Percentiles rank a stretch among this genome's conserved stretches.
These are phyloP conservation scores for Leishmania guyanensis DNA, from an alignment of 208 protist species.

Conservation along the genomic window DNA sequence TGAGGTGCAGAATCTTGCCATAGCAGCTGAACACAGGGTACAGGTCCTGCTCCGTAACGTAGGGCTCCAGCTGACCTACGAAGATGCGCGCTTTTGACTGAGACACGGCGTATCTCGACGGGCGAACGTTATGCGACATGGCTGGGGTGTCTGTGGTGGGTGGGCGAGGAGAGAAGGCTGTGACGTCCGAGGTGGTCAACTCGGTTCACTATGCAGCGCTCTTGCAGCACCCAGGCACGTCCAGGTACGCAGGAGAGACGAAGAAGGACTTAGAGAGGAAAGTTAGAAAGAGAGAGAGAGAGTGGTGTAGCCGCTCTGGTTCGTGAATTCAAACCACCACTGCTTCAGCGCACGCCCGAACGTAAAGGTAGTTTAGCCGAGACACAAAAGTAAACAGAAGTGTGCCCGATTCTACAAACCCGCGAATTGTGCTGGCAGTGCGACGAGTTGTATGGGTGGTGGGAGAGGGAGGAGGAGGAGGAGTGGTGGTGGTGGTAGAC, in stretches of 20 bases:
- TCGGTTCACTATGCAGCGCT: neutral
- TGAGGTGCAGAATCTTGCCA: conserved; percentile 61
- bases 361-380: neutral
- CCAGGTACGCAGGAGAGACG: neutral
- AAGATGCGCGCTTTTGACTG: conserved; percentile 65
- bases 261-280: neutral
- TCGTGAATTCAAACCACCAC: neutral
- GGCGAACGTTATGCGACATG: conserved; percentile 35
- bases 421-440: neutral
- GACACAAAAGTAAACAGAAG: neutral
- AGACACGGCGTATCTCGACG: conserved; percentile 38
- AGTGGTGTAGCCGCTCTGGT: neutral
- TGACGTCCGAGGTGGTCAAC: neutral
- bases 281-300: neutral
- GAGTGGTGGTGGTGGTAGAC: neutral
- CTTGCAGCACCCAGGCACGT: neutral
- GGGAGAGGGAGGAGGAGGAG: neutral
- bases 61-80: conserved; percentile 71
- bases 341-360: neutral
- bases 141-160: neutral
- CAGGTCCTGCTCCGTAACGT: conserved; percentile 65
- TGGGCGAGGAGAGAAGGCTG: neutral
- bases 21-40: conserved; percentile 66
- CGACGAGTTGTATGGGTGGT: neutral
- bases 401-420: neutral